Evolutionary conservation across 2,329 filamentous ascomycete species (phyloP), one percentile per base, ranked within the genome.

Genomic region (Leptographium wingfieldii): DNA sequence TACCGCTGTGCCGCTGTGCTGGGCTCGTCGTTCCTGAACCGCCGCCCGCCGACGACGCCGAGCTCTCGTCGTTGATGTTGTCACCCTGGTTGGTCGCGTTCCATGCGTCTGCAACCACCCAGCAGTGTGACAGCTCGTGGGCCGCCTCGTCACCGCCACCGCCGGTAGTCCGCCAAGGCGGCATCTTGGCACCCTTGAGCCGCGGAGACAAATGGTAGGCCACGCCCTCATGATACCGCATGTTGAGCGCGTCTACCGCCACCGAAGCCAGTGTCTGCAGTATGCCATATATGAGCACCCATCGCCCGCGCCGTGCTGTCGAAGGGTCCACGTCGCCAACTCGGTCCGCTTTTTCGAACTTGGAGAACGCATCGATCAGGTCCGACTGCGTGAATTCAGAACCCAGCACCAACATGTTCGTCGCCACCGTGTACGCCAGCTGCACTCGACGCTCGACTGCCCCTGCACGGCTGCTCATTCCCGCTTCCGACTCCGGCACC

Each of bases 281-380:
- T 12, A 85, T 71, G 3, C 78, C 80, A 65, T 85, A 85, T 27
- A 85, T 75, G 3, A 85, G 71, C 4, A 83, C 72, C 83, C 83
- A 86, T 27, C 83, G 78, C 11, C 80, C 82, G 12, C 79, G 76
- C 1, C 83, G 78, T 3, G 81, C 81, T 22, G 74, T 74, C 57
- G 75, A 77, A 1, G 81, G 81, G 63, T 83, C 78, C 10, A 81
- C 69, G 49, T 79, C 75, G 29, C 74, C 73, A 2, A 79, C 68
- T 5, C 69, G 72, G 62, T 85, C 81, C 0, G 69, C 65, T 69
- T 82, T 82, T 64, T 85, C 82, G 63, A 83, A 83, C 58, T 74
- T 73, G 59, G 77, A 73, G 64, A 81, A 84, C 2, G 74, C 74
- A 48, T 82, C 80, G 5, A 84, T 77, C 0, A 84, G 72, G 40